Evolutionary conservation across 495 filamentous ascomycete species (phyloP).

Genomic region (Penicillium desertorum): DNA sequence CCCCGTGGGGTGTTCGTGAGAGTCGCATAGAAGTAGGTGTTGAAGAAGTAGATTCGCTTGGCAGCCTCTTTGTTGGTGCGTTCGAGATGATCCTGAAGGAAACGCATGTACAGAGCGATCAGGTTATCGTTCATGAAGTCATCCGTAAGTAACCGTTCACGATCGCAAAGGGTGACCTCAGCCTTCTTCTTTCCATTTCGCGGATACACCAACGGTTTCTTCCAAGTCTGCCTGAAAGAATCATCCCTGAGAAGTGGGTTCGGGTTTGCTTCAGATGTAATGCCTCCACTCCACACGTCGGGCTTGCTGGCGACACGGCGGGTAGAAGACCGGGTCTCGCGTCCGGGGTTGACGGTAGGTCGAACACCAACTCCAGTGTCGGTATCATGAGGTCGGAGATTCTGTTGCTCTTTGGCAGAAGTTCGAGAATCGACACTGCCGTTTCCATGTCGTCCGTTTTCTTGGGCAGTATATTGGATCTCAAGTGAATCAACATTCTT

Average conservation of each 20-base stretch:
- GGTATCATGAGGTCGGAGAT: slow-evolving; percentile 1
- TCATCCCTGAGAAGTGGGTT: slow-evolving; percentile 14
- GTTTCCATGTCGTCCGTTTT: neutral
- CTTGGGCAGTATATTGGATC: neutral
- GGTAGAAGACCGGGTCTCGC: slow-evolving; percentile 36
- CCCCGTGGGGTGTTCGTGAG: slow-evolving; percentile 60
- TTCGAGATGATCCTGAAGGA: slow-evolving; percentile 64
- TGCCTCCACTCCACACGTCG: slow-evolving; percentile 5
- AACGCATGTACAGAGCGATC: slow-evolving; percentile 80
- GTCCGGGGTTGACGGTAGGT: slow-evolving; percentile 4
- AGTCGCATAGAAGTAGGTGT: slow-evolving; percentile 84
- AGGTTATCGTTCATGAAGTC: slow-evolving; percentile 92
- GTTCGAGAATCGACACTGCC: slow-evolving; percentile 2
- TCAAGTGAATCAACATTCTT: neutral
- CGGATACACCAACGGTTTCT: slow-evolving; percentile 68
- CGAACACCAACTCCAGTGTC: slow-evolving; percentile 27
- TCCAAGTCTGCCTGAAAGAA: slow-evolving; percentile 31
- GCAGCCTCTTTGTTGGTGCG: slow-evolving; percentile 55
- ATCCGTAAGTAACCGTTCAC: slow-evolving; percentile 75
- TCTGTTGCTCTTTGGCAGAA: slow-evolving; percentile 4
- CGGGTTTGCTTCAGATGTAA: slow-evolving; percentile 8
- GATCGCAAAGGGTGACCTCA: slow-evolving; percentile 75
- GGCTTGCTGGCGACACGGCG: slow-evolving; percentile 19
- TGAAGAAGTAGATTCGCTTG: slow-evolving; percentile 78
- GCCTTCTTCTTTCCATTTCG: slow-evolving; percentile 65